Evolutionary conservation across 1,139 yeast genomes (phyloP), one percentile per base, ranked within the genome.

Genomic region (Kodamaea sp.): DNA sequence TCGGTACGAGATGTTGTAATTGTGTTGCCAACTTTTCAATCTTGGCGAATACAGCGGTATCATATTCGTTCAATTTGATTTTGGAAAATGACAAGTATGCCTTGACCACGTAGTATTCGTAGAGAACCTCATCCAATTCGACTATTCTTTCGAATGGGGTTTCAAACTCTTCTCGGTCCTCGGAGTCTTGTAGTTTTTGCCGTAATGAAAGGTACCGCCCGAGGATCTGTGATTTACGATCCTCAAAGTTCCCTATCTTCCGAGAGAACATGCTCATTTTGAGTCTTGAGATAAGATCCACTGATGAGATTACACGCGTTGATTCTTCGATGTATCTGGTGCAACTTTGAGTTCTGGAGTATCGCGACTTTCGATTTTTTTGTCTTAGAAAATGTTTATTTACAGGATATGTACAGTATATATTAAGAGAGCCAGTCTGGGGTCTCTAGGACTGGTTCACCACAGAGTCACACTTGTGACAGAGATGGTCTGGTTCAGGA

Each of bases 401-500:
- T 12, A 18, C 15, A 12, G 14, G 7, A 10, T 28, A 28, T 28
- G 9, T 28, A 28, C 30, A 28, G 30, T 10, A 26, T 15, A 8
- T 18, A 18, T 18, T 18, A 18, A 18, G 21, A 18, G 21, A 7
- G 21, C 9, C 9, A 9, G 8, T 18, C 9, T 9, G 21, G 9
- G 9, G 9, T 18, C 9, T 18, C 9, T 18, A 18, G 9, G 21
- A 7, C 9, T 26, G 18, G 19, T 40, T 33, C 16, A 53, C 52
- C 13, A 63, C 71, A 0, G 43, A 34, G 7, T 73, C 77, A 61
- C 97, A 90, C 47, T 94, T 76, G 0, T 40, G 39, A 56, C 98
- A 92, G 21, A 90, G 65, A 2, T 55, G 53, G 11, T 77, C 79
- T 28, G 72, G 79, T 1, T 45, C 50, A 0, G 55, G 57, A 0